Percentiles rank a stretch among this genome's conserved stretches.
phyloP scores from a whole-genome alignment of 768 basidiomycete genomes.

The Pulveroboletus frians region DNA sequence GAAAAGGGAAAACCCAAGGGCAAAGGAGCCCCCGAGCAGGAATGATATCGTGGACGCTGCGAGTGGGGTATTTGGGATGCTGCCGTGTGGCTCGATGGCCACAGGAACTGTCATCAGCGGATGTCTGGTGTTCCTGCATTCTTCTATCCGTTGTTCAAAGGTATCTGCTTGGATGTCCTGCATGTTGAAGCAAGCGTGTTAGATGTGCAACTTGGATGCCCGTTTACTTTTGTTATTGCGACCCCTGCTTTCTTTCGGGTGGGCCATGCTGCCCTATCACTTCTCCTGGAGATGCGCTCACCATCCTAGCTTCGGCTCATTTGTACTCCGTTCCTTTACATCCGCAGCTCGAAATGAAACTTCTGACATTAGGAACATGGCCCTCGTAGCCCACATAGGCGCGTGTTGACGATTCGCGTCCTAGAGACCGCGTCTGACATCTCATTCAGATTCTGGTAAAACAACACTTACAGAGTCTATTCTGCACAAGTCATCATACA shows the following conservation, averaged over 20 bases:
- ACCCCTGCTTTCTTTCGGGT: background rate
- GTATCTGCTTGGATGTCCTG: conserved; percentile 27
- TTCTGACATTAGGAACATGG: conserved; percentile 63
- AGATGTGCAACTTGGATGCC: background rate
- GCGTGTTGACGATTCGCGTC: conserved; percentile 14
- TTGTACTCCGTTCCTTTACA: conserved; percentile 17
- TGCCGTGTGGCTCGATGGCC: conserved; percentile 38
- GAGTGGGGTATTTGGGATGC: conserved; percentile 87
- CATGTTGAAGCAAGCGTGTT: conserved; percentile 19
- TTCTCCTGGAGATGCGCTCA: conserved; percentile 7
- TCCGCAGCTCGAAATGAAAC: conserved; percentile 30
- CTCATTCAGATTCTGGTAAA: conserved; percentile 72
- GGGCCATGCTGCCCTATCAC: conserved; percentile 19
- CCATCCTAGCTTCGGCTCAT: background rate
- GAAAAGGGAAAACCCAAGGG: conserved; percentile 51
- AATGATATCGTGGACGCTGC: conserved; percentile 76
- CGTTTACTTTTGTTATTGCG: conserved; percentile 17
- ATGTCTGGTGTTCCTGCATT: conserved; percentile 33
- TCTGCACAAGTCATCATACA: conserved; percentile 66
- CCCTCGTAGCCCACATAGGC: conserved; percentile 89
- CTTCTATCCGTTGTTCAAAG: conserved; percentile 42
- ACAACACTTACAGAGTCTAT: conserved; percentile 88
- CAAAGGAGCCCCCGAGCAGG: conserved; percentile 70
- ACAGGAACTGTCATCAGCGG: conserved; percentile 54
- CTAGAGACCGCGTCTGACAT: conserved; percentile 2